Percentiles rank a stretch among this genome's conserved stretches.
These are phyloP conservation scores for Aspergillus diversus DNA, from an alignment of 495 filamentous ascomycete species.

Conservation along the genomic window DNA sequence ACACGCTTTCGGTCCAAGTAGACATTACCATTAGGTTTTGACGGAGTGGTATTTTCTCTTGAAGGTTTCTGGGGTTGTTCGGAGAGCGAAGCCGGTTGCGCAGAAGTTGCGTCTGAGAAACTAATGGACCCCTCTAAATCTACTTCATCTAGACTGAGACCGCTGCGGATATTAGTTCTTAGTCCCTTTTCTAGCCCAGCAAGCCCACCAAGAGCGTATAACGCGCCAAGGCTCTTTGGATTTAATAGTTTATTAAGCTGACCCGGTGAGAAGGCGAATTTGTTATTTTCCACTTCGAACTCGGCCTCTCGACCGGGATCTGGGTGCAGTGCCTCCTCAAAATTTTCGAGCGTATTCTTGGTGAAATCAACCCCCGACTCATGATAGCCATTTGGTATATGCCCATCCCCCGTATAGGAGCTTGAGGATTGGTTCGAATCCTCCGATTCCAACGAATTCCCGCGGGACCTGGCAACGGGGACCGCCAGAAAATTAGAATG, in stretches of 20 bases:
- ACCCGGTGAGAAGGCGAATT: slow-evolving; percentile 80
- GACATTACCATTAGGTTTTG: slow-evolving; percentile 35
- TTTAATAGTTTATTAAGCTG: slow-evolving; percentile 79
- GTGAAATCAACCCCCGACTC: slow-evolving; percentile 40
- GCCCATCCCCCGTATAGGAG: slow-evolving; percentile 56
- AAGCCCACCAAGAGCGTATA: slow-evolving; percentile 78
- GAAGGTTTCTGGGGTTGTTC: slow-evolving; percentile 32
- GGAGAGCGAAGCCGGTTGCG: slow-evolving; percentile 35
- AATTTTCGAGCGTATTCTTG: slow-evolving; percentile 47
- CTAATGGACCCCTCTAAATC: slow-evolving; percentile 62
- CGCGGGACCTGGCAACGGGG: slow-evolving; percentile 62
- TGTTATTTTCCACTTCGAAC: slow-evolving; percentile 75
- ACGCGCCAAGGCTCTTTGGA: slow-evolving; percentile 78
- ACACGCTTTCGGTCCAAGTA: slow-evolving; percentile 69
- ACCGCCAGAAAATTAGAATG: slow-evolving; percentile 65
- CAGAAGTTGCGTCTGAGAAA: slow-evolving; percentile 66
- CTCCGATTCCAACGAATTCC: slow-evolving; percentile 68
- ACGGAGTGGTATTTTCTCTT: slow-evolving; percentile 29
- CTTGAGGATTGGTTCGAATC: slow-evolving; percentile 53
- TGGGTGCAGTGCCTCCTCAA: slow-evolving; percentile 66
- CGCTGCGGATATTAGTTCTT: slow-evolving; percentile 65
- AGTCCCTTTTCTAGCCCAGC: slow-evolving; percentile 76
- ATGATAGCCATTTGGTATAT: slow-evolving; percentile 40
- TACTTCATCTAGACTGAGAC: slow-evolving; percentile 77
- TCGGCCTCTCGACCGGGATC: slow-evolving; percentile 73